Evolutionary conservation across 805 yeast species (phyloP), one percentile per base, ranked within the genome.

Genomic region (Candida oleophila): DNA sequence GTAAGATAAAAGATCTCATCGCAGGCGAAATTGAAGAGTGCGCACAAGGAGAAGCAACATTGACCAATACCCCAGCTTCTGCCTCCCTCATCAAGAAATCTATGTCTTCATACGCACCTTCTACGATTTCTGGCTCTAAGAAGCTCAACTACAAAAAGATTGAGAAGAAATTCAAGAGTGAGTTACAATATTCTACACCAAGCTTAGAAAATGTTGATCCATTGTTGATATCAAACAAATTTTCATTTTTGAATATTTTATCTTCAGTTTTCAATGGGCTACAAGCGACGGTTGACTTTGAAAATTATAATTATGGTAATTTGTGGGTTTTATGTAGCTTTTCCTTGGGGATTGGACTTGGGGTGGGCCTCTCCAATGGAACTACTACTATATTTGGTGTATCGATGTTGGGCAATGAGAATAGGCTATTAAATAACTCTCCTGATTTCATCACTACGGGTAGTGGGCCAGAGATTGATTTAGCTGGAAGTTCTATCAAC

Each of bases 301-400:
- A 36, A n/a, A 43, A 28, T 44, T 3, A 21, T 4, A 21, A 21
- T 14, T 22, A 21, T 28, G 47, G 42, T 19, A 53, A 46, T 5
- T 42, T 59, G 5, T 63, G 66, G 60, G 22, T 67, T 9, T 20
- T 68, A 3, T 67, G 66, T 42, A 58, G 71, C 46, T 69, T 71
- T 48, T 53, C 70, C 1, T 22, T 69, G 19, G 75, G 75, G 1
- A 54, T 70, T 32, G 71, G 74, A 1, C 53, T 71, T 16, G 75
- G 76, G 1, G 47, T 61, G 19, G 59, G 64, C 1, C 38, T 63
- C 35, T 59, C 68, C 11, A 57, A 51, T 43, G 64, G 65, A 8
- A 49, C 68, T 14, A 51, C 60, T 4, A 55, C 57, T 8, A 37
- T 55, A 3, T 35, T 53, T 30, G 55, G 54, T 2, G 32, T 42